Evolutionary conservation across 345 rosid genomes (phyloP).

Genomic region (Salix exigua): DNA sequence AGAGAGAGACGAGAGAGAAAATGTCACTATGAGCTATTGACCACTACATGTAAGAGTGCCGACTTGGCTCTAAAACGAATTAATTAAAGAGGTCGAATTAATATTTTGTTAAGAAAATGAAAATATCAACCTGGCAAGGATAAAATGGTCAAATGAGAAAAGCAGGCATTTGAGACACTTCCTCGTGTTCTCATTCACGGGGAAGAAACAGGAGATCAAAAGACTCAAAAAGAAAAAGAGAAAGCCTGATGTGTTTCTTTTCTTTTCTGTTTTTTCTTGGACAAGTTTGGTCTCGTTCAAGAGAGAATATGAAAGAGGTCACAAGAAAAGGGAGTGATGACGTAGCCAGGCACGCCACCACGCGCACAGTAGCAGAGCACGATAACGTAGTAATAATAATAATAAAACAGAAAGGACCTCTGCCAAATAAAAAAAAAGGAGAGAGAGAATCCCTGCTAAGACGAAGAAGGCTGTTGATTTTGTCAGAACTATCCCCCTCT

Average conservation of each 20-base stretch:
- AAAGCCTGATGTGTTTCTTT: background rate
- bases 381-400: too few relatives aligned
- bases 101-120: too few relatives aligned
- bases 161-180: background rate
- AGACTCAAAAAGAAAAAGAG: background rate
- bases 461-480: background rate
- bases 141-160: background rate
- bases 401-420: background rate
- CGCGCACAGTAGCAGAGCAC: background rate
- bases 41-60: background rate
- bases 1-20: too few relatives aligned
- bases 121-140: background rate
- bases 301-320: background rate
- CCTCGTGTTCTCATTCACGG: background rate
- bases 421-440: background rate
- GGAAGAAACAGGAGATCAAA: background rate
- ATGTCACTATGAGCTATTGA: too few relatives aligned
- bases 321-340: constrained; percentile 25
- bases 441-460: background rate
- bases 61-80: background rate
- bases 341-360: constrained; percentile 38
- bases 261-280: background rate
- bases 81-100: too few relatives aligned
- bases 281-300: background rate
- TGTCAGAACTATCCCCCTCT: constrained; percentile 15